Evolutionary conservation across 2,329 filamentous ascomycete species (phyloP), one percentile per base, ranked within the genome.

Genomic region (Penicillium sclerotigenum): DNA sequence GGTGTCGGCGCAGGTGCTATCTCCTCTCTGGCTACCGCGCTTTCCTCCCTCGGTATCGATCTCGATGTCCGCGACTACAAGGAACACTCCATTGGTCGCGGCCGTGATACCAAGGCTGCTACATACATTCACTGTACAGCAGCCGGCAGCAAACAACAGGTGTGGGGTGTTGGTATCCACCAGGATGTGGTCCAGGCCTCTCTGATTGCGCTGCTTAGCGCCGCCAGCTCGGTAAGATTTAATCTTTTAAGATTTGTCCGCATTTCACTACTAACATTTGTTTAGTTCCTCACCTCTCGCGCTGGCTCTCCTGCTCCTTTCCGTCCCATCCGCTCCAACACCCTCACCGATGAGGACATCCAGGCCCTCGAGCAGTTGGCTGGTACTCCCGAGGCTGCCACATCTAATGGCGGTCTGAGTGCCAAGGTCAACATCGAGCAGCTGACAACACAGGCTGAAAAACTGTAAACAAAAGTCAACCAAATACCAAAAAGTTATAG

Each of bases 31-130:
- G 90, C 90, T 2, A 87, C 91, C 66, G 93, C 92, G 16, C 81
- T 99, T 41, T 84, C 85, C 65, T 81, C 81, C 16, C 77, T 97
- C 33, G 90, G 90, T 56, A 87, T 97, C 61, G 87, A 95, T 68
- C 80, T 97, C 24, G 93, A 97, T 70, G 91, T 97, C 49, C 84
- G 87, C 43, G 91, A 97, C 73, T 97, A 97, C 80, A 96, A 95
- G 80, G 94, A 97, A 75, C 93, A 97, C 76, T 88, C 92, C 28
- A 91, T 97, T 65, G 91, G 91, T 62, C 80, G 82, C 49, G 90
- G 90, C 59, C 84, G 86, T 55, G 85, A 91, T 59, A 90, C 93
- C 63, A 95, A 95, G 79, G 93, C 93, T n/a, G 93, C 91, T 2
- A 90, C 92, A 2, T 97, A 95, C 71, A 96, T 97, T 61, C 90